Base-by-base conservation (phyloP, 306 rosid genomes). In the Cyamopsis tetragonoloba region DNA sequence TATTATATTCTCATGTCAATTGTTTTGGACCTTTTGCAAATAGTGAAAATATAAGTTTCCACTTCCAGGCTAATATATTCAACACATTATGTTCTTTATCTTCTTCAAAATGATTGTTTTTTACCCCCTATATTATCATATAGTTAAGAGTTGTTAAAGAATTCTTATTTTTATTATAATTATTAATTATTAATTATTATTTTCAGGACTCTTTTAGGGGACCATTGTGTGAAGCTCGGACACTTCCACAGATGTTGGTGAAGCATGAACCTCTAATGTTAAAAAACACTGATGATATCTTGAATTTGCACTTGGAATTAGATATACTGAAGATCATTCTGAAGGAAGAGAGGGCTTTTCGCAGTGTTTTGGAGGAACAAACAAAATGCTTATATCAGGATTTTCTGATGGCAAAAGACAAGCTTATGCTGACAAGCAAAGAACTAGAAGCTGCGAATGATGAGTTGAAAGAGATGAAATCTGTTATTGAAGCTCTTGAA, bases 291-390 rank as follows among this genome's bases (percentile, higher is more conserved):
- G 92, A 93, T 61, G 96, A 90, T 70, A 82, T 83, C 60, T 66
- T 93, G 76, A 81, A 83, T 65, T 82, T 93, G 83, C 88, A 84
- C 59, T 55, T 93, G 76, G 97, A 93, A 76, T 73, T 82, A 74
- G 99, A 93, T 74, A 77, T 88, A 72, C 28, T 83, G 6, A 93
- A 88, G 85, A 84, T 88, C 68, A 90, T 93, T 77, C 73, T 93
- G 61, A 88, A 82, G 64, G 97, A 93, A 80, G 96, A 83, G 80
- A 81, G 82, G 79, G 71, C 75, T 24, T 79, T 72, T 26, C 79
- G 78, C 62, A 79, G 80, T 57, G 69, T 76, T 15, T 47, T 80
- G 81, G 96, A 88, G 80, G 89, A 93, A 75, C 72, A 54, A 46
- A 76, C 73, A 46, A 10, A 37, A 48, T 66, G 69, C 86, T 78